Evolutionary conservation across 2,329 filamentous ascomycete species (phyloP).

Genomic region (Fusarium hostae): DNA sequence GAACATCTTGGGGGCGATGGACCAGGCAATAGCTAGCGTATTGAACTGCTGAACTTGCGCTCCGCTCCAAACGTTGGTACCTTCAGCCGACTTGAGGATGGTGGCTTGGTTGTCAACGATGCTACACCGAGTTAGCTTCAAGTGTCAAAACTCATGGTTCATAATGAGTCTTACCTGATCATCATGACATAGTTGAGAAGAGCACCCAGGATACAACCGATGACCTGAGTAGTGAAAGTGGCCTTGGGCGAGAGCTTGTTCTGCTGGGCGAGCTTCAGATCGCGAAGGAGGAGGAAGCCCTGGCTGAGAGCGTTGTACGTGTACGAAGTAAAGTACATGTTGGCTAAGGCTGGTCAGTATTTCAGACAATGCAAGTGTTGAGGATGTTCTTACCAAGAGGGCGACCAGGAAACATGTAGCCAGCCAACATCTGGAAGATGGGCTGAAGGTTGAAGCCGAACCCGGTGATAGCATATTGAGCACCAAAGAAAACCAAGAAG

Average conservation of each 20-base stretch:
- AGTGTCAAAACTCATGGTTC: accelerated
- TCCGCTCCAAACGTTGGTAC: constrained; percentile 63
- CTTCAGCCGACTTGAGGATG: constrained; percentile 58
- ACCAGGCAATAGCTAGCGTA: constrained; percentile 59
- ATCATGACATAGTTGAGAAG: constrained; percentile 67
- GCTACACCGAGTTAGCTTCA: constrained; percentile 44
- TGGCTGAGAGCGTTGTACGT: constrained; percentile 21
- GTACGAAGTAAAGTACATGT: constrained; percentile 34
- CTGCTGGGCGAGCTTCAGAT: constrained; percentile 24
- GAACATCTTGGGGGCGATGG: constrained; percentile 56
- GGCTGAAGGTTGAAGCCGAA: constrained; percentile 21
- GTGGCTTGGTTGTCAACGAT: constrained; percentile 61
- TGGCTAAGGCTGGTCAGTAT: background rate
- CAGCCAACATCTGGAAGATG: constrained; percentile 30
- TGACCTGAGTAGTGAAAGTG: constrained; percentile 58
- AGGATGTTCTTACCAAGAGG: constrained; percentile 11
- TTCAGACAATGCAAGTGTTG: accelerated
- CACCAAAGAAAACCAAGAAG: constrained; percentile 55
- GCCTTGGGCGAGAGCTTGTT: constrained; percentile 26
- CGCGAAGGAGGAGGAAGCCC: constrained; percentile 7
- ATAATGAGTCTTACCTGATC: constrained; percentile 36
- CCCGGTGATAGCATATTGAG: constrained; percentile 34
- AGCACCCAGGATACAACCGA: constrained; percentile 64
- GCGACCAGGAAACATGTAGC: constrained; percentile 25
- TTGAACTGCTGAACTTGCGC: constrained; percentile 61